Evolutionary conservation across 2,329 filamentous ascomycete species (phyloP), one percentile per base, ranked within the genome.

Genomic region (Sordariomycetes sp.): DNA sequence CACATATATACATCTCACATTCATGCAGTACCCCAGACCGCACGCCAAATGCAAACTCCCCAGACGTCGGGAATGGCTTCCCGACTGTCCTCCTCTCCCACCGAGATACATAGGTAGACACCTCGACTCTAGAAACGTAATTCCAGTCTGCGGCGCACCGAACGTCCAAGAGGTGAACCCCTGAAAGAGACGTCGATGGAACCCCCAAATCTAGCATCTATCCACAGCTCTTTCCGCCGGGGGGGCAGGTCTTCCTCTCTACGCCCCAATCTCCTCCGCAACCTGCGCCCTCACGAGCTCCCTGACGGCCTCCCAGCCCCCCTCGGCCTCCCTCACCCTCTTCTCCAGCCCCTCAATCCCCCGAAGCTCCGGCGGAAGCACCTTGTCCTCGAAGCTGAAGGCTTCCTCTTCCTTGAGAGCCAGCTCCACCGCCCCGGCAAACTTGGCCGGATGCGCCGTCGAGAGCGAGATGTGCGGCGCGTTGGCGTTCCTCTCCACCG

Each of bases 391-490:
- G 68, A 96, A 96, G 64, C 83, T 79, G 65, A 95, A 97, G 1
- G 80, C 85, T n/a, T 79, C 70, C 68, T 89, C 79, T 10, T 81
- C 81, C 62, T 84, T 80, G 60, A 97, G 76, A 0, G 93, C 91
- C 54, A 88, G 65, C 64, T 92, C 87, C 1, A 99, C 93, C 0
- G 92, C 92, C 35, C 83, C 83, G 0, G 88, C 85, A 68, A 99
- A 99, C 72, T 99, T 99, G 61, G 93, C 94, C 0, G 94, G 93
- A 72, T 99, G 94, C 2, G 94, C 94, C 1, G 94, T 99, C 1
- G 92, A 89, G 2, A 99, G 82, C 1, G 90, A 86, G 66, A 99
- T 88, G 70, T 96, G 88, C n/a, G 72, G 77, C 57, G 75, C 75
- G 2, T 77, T 69, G 32, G 72, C 73, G 0, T 76, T 71, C 14